A percentile compares a stretch with the other conserved stretches of the same genome.
Conservation (phyloP, 1,284 basidiomycete genomes). For the Irpex lacteus region DNA sequence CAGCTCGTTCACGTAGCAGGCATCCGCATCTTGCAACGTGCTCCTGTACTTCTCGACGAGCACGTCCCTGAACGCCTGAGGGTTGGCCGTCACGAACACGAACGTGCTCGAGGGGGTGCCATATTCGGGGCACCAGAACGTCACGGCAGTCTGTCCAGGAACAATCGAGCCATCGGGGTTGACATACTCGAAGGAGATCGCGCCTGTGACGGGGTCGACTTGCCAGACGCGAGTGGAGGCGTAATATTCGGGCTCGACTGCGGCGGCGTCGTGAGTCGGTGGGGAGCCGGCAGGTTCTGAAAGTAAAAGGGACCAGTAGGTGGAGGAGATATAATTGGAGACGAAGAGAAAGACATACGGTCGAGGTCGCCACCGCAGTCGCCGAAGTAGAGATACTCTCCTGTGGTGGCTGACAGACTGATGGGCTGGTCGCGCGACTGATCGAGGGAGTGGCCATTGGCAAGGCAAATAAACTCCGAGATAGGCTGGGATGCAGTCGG, state of each 20-base stretch:
- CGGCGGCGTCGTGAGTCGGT: not conserved
- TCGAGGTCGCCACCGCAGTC: not conserved
- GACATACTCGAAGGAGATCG: not conserved
- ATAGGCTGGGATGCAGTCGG: not conserved
- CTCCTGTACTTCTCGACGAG: not conserved
- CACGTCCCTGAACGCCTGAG: not conserved
- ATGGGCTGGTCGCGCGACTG: not conserved
- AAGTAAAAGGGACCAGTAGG: not conserved
- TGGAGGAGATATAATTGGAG: not conserved
- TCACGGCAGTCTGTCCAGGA: not conserved
- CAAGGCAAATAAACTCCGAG: not conserved
- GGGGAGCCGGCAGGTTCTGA: constrained; percentile 1
- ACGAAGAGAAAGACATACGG: not conserved
- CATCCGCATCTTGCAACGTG: not conserved
- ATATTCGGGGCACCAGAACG: not conserved
- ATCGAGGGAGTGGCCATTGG: not conserved
- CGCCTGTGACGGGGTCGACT: not conserved
- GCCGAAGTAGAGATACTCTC: not conserved
- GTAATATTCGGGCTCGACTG: not conserved
- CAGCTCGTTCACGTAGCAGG: not conserved
- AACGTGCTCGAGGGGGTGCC: not conserved
- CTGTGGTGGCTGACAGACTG: not conserved
- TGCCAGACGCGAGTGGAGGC: not conserved
- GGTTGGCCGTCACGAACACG: not conserved
- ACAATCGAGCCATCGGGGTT: not conserved